These are phyloP conservation scores for Neurospora africana DNA, from an alignment of 495 filamentous ascomycete species.

Conservation along the genomic window DNA sequence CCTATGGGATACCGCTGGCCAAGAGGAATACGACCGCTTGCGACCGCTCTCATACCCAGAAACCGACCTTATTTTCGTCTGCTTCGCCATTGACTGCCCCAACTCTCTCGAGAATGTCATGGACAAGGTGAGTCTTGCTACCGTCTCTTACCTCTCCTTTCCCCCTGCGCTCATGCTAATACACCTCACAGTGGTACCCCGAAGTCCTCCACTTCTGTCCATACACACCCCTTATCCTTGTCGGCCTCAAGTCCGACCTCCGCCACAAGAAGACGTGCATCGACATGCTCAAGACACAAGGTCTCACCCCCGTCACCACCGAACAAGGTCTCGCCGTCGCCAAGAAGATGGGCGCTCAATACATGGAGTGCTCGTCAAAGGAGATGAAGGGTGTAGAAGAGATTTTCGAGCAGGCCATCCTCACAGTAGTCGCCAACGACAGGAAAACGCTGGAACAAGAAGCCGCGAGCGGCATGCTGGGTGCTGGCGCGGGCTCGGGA, in stretches of 20 bases:
- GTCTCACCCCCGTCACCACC: conserved; percentile 83
- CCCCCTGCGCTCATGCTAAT: conserved; percentile 8
- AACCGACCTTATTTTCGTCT: conserved; percentile 95
- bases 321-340: conserved; percentile 85
- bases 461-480: conserved; percentile 18
- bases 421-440: conserved; percentile 69
- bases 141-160: not conserved
- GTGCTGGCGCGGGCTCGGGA: conserved; percentile 5
- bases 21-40: conserved; percentile 96
- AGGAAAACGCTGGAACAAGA: conserved; percentile 37
- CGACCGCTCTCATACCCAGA: conserved; percentile 94
- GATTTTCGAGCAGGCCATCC: conserved; percentile 83
- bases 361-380: conserved; percentile 97
- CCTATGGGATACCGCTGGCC: conserved; percentile 96
- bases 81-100: conserved; percentile 97
- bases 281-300: conserved; percentile 95
- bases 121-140: conserved; percentile 66
- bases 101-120: conserved; percentile 97
- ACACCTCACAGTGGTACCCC: conserved; percentile 73
- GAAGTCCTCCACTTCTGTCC: conserved; percentile 99
- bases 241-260: conserved; percentile 93
- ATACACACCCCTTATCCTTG: conserved; percentile 87
- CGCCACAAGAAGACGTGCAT: conserved; percentile 90
- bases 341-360: conserved; percentile 81
- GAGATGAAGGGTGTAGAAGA: conserved; percentile 93